These are phyloP conservation scores for Parastagonospora avenae DNA, from an alignment of 2,329 filamentous ascomycete species.

Conservation along the genomic window DNA sequence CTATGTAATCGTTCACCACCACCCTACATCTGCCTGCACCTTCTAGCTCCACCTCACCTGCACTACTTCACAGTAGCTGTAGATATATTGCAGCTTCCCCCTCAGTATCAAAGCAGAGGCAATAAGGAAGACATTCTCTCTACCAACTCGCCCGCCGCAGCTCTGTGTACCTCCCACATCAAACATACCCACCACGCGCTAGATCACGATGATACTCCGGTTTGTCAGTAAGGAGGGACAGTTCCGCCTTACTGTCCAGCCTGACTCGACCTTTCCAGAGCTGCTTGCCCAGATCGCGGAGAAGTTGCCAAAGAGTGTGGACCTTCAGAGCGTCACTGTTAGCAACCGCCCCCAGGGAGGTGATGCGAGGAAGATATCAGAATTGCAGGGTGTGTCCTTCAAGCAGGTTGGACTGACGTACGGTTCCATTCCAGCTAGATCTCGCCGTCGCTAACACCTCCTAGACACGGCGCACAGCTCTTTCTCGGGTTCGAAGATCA, in stretches of 20 bases:
- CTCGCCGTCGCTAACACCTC: constrained; percentile 20
- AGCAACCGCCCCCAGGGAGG: constrained; percentile 66
- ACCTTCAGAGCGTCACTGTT: constrained; percentile 61
- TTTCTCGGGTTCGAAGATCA: constrained; percentile 80
- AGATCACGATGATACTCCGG: constrained; percentile 72
- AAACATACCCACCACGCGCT: background rate
- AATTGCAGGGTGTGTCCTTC: constrained; percentile 61
- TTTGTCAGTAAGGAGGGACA: constrained; percentile 93
- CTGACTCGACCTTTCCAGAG: constrained; percentile 71
- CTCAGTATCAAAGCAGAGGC: background rate
- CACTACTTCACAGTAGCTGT: too few species aligned
- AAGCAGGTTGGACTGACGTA: constrained; percentile 63
- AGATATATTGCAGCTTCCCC: background rate
- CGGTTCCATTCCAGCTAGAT: constrained; percentile 16
- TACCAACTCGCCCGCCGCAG: background rate
- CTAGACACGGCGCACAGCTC: constrained; percentile 86
- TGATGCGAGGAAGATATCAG: constrained; percentile 59
- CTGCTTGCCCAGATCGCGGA: constrained; percentile 62
- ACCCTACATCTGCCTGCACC: constrained; percentile 16
- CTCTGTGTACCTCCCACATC: background rate
- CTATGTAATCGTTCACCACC: constrained; percentile 13
- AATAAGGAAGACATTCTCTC: background rate
- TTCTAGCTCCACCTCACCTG: background rate
- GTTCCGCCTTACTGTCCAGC: constrained; percentile 80
- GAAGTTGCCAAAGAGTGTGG: constrained; percentile 62